These are phyloP conservation scores for Kuraishia hungarica DNA, from an alignment of 805 yeast genomes.

Conservation along the genomic window DNA sequence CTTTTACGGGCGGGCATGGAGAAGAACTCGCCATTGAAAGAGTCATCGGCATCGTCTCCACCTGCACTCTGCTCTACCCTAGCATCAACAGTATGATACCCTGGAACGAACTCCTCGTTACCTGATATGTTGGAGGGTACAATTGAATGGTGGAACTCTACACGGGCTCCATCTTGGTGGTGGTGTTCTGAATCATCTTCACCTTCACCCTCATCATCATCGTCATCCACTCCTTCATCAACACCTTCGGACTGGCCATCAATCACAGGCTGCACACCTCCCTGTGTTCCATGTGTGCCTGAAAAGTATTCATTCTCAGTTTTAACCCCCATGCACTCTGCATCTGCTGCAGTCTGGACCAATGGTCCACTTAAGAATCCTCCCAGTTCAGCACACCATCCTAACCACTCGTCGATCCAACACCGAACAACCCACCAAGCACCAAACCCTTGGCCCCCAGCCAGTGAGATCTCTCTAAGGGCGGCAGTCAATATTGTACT, in stretches of 20 bases:
- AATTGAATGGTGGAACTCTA: background rate
- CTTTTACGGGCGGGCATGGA: background rate
- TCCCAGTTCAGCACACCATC: conserved; percentile 58
- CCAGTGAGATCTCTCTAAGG: conserved; percentile 51
- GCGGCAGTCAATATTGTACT: conserved; percentile 50
- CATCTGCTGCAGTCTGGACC: background rate
- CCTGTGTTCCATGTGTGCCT: background rate
- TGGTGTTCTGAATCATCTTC: background rate
- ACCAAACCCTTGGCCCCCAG: conserved; percentile 52
- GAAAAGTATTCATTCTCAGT: background rate
- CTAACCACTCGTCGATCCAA: conserved; percentile 69
- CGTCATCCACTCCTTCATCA: background rate
- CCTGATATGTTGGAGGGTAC: background rate
- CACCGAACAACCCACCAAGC: conserved; percentile 73
- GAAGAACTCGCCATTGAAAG: background rate
- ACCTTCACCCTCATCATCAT: background rate
- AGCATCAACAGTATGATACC: background rate
- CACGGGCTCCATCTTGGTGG: background rate
- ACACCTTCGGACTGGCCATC: too few species aligned
- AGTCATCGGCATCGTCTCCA: background rate
- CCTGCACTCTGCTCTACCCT: background rate
- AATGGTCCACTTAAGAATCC: conserved; percentile 29
- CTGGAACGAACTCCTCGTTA: background rate
- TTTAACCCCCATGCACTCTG: background rate
- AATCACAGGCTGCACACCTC: too few species aligned